phyloP scores from a whole-genome alignment of 139 green algal genomes.

The Chlamydomonas sp. region DNA sequence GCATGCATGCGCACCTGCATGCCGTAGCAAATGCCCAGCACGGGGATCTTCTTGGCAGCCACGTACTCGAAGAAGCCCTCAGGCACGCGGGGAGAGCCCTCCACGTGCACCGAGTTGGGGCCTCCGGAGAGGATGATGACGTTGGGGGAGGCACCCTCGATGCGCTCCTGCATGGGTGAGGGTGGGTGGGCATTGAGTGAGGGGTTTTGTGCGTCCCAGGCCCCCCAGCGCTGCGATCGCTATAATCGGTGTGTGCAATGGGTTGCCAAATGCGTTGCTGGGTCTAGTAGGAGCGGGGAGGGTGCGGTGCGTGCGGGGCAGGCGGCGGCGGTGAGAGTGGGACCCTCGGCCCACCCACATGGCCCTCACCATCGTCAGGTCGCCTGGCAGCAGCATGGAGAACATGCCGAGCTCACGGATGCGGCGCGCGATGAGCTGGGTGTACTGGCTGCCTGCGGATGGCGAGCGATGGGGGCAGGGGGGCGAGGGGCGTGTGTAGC shows the following conservation, averaged over 20 bases:
- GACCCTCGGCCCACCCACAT: no score
- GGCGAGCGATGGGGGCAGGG: not conserved
- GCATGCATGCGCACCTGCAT: no score
- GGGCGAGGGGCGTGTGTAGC: no score
- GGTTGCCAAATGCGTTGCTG: no score
- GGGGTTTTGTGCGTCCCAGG: not conserved
- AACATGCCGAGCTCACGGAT: conserved; percentile 86
- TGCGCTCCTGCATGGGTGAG: conserved; percentile 59
- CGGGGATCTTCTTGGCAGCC: conserved; percentile 52
- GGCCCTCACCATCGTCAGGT: no score
- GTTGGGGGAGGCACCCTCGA: conserved; percentile 62
- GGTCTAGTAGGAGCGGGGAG: not conserved
- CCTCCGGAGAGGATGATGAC: conserved; percentile 92
- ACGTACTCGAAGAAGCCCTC: conserved; percentile 77
- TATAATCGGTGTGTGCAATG: no score
- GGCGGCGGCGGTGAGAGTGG: no score
- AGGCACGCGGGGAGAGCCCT: conserved; percentile 77
- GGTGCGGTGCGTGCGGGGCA: no score
- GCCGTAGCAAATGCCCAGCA: conserved; percentile 98
- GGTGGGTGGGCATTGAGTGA: not conserved
- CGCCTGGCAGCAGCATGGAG: conserved; percentile 86
- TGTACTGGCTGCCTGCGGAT: conserved; percentile 83
- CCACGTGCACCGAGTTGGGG: conserved; percentile 91
- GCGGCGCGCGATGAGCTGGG: conserved; percentile 90
- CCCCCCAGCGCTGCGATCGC: no score